Conservation (phyloP, 2,329 filamentous ascomycete species). For the Exophiala calicioides region DNA sequence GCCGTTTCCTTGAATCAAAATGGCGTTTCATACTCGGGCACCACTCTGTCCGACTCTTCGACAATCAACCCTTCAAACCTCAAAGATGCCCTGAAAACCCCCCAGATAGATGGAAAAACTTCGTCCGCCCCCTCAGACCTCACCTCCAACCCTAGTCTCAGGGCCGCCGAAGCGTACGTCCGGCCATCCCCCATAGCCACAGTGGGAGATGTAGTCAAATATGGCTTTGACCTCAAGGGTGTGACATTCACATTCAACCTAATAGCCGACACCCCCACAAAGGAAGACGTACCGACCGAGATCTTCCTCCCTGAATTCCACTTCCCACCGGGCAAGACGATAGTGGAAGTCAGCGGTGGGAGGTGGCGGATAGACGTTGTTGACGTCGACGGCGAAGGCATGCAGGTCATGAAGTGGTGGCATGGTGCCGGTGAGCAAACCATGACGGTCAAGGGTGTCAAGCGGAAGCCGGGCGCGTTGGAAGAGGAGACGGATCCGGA, state of each 20-base stretch:
- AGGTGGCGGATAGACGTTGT: conserved; percentile 84
- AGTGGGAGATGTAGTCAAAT: conserved; percentile 68
- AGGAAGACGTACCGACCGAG: conserved; percentile 70
- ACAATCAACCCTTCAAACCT: conserved; percentile 75
- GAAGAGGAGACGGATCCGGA: conserved; percentile 35
- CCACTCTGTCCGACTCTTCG: conserved; percentile 43
- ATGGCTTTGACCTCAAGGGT: conserved; percentile 79
- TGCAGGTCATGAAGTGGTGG: conserved; percentile 89
- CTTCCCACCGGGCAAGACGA: conserved; percentile 73
- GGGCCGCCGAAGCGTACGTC: conserved; percentile 90
- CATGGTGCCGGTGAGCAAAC: conserved; percentile 82
- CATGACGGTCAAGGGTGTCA: conserved; percentile 72
- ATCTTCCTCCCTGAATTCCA: conserved; percentile 90
- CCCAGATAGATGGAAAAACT: conserved; percentile 58
- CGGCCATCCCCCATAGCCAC: conserved; percentile 78
- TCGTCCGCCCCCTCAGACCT: conserved; percentile 32
- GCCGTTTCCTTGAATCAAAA: conserved; percentile 38
- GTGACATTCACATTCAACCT: conserved; percentile 76
- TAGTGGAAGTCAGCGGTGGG: conserved; percentile 76
- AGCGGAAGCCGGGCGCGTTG: conserved; percentile 54
- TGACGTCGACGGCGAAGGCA: conserved; percentile 66
- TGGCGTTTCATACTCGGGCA: conserved; percentile 56
- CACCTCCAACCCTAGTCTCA: conserved; percentile 65
- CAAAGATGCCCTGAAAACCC: conserved; percentile 64
- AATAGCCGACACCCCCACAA: conserved; percentile 59